Evolutionary conservation across 352 stramenopile species (phyloP), one percentile per base, ranked within the genome.

Genomic region (Plasmopara halstedii): DNA sequence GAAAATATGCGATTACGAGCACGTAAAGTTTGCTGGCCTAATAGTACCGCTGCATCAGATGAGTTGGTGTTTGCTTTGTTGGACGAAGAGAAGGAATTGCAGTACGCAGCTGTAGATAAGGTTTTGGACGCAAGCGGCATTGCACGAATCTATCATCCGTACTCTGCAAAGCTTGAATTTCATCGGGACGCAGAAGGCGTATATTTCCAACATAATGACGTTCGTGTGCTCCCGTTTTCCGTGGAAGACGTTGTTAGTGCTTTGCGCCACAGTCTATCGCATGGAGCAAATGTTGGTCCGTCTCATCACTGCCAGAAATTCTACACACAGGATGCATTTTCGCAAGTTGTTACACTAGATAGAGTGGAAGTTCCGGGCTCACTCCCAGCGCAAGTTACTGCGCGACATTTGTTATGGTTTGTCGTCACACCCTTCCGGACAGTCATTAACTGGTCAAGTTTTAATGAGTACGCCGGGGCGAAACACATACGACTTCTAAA

Each of bases 21-120:
- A 19, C 47, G 53, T 17, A 50, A 44, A 38, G 21, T 67, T 2
- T 57, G 32, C 10, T 67, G 58, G 58, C 53, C 43, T 4, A 47
- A 31, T 6, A 59, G 45, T 26, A 23, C 33, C 2, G 48, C 42
- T 4, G 44, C 49, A 11, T 62, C 58, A 9, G 58, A 67, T 7
- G 47, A 67, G 26, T 11, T 67, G 6, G 36, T 67, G 15, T 67
- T 67, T 35, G 58, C 53, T 8, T 35, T 67, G 13, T 23, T 63
- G 7, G 58, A 67, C 17, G 58, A 67, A 36, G 47, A 58, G 9
- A 64, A 64, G 17, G 55, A 59, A 9, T 19, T 59, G 10, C 50
- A 59, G 7, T 59, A 59, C 20, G 55, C 49, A 32, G 55, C 44
- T 0, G 58, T 49, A 2, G 49, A 63, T 46, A 58, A 54, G 17